Base-by-base conservation (phyloP, 768 basidiomycete species). In the Amanita polypyramis region DNA sequence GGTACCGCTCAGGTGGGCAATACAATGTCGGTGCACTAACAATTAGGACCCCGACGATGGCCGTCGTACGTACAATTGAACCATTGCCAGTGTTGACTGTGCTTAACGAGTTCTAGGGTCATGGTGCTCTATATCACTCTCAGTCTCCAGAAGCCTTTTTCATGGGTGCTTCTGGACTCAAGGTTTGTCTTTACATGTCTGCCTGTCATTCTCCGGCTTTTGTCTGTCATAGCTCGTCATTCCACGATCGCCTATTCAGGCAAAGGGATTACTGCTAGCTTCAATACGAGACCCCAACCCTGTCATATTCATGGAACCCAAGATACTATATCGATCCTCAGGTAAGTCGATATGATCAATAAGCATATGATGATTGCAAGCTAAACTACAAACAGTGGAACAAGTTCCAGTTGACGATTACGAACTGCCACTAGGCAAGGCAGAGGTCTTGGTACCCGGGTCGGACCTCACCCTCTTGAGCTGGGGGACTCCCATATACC, bases 141-240 rank as follows among this genome's bases (percentile, higher is more conserved):
- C 93, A 97, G 64, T 91, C 88, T 48, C 93, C 93, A 3, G 94
- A 97, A 64, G 91, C 86, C 0, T 97, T 83, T 66, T 97, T 97
- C 62, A 76, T 95, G 70, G 92, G 85, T 29, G 92, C 89, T 6
- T 70, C 89, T 0, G 93, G 93, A 0, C 60, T 97, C 35, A 96
- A 96, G 73, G 91, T 87, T 49, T 11, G 51, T 35, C 30, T 25
- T 14, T 32, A 8, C 19, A 17, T 19, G 15, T 11, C 15, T 33
- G n/a, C 10, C 30, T 33, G 20, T 11, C 19, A 12, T 33, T 20
- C 30, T 19, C 11, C 20, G 8, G 33, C 9, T 20, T 20, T 14
- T 21, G 4, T 33, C n/a, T 8, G 12, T 25, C 32, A 51, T 47
- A 76, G 74, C 67, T 96, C 47, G 89, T 96, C n/a, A 86, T 97